Base-by-base conservation (phyloP, 1,284 basidiomycete species). In the Pseudozyma flocculosa region DNA sequence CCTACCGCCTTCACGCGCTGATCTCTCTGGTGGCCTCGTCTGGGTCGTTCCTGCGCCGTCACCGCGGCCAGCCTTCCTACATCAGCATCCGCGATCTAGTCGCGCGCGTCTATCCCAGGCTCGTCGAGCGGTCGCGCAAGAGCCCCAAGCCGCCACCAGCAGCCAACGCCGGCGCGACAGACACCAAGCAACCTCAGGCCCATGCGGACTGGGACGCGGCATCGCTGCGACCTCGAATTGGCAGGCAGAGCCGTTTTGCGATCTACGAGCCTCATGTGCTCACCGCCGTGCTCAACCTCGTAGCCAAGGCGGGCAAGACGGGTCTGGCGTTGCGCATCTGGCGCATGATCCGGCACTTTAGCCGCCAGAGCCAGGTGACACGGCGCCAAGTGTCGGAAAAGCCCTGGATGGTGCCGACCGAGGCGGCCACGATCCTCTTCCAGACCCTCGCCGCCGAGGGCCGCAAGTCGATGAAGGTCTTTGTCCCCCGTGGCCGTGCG, bases 401-500 rank as follows among this genome's bases (percentile, higher is more conserved):
- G 21, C 52, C 52, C 0, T 67, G 64, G 64, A 50, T 50, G 42
- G 37, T 71, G 18, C 56, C 65, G 3, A 38, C 59, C 2, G 47
- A 59, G 30, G 53, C 68, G 7, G 68, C 59, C 13, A 71, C 68
- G 19, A 43, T 68, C 22, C 21, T 68, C n/a, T 63, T 71, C 57
- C 57, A 60, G 38, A 38, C 61, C 4, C 45, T 71, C 7, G 61
- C 60, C 11, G 40, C 22, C n/a, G 63, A 66, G 34, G 59, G 59
- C 18, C 37, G 53, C 0, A 56, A 46, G 14, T 38, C 29, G 1
- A 58, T 58, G 17, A 58, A 45, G 22, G 45, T 22, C 26, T 40
- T 40, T 11, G 5, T 40, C 18, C 9, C 22, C 14, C 10, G 39
- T 4, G 39, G 10, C 4, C 9, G 18, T 4, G 3, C 11, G 39